Evolutionary conservation across 1,284 basidiomycete genomes (phyloP), one percentile per base, ranked within the genome.

Genomic region (Porodaedalea pini): DNA sequence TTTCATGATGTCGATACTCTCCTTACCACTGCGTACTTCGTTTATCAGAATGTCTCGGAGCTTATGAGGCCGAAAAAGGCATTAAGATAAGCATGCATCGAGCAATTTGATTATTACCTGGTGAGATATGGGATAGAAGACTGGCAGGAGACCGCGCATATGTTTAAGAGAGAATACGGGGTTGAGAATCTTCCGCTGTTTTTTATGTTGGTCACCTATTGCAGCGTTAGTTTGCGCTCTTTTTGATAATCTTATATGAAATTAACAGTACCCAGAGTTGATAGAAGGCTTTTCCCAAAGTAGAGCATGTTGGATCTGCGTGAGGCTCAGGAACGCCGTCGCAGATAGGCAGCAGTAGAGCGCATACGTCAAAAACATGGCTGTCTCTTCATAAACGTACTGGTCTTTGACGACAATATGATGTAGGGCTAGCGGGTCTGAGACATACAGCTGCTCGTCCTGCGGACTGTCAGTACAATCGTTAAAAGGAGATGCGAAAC

Each of bases 371-470:
- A 62, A 54, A 48, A 63, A 64, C 15, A 44, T 52, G 17, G 47
- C 51, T 4, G 63, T 62, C 29, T 70, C 67, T 25, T 68, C 66
- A 54, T 68, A 72, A 31, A 64, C 54, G 19, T 68, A 60, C 47
- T 68, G 66, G 10, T 73, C 71, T 54, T 70, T 72, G 25, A 70
- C 60, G 29, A 73, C 43, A 7, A 73, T 64, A 29, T 61, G 60
- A 36, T 69, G 65, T 50, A 71, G 54, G 0, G 70, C 70, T 5
- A 60, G 56, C 6, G 64, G 64, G 37, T 65, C 64, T 23, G 56
- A 50, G 4, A 64, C 60, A 41, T 57, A 63, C 2, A 64, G 57
- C 17, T 62, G 37, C 17, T 63, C 57, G 17, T 57, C 49, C 63
- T 63, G 39, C 54, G 27, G 15, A 10, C 41, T 27, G 15, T 45